A percentile compares a stretch with the other conserved stretches of the same genome.
Conservation (phyloP, 306 rosid genomes). For the Senna siamea region DNA sequence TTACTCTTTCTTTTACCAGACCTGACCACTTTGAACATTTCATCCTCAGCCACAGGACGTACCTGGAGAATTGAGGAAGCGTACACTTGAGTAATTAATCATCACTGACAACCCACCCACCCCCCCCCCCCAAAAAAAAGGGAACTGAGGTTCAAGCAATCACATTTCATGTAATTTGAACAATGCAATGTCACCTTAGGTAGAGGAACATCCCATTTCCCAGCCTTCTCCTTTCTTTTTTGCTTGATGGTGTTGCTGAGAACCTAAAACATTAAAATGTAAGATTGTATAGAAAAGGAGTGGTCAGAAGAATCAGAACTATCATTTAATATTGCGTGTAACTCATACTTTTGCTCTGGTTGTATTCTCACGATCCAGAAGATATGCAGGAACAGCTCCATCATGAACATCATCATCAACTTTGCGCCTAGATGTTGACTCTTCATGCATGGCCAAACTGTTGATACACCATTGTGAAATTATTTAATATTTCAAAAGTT, state of each 20-base stretch:
- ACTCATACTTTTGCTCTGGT: slow-evolving; percentile 72
- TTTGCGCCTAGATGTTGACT: slow-evolving; percentile 75
- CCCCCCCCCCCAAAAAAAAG: background rate
- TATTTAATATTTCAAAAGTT: slow-evolving; percentile 14
- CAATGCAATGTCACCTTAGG: slow-evolving; percentile 63
- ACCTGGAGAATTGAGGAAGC: slow-evolving; percentile 45
- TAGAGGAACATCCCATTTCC: slow-evolving; percentile 96
- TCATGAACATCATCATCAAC: slow-evolving; percentile 80
- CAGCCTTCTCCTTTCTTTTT: slow-evolving; percentile 93
- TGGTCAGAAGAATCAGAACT: background rate
- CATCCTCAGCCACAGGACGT: slow-evolving; percentile 80
- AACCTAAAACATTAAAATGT: slow-evolving; percentile 48
- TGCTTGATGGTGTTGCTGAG: slow-evolving; percentile 89
- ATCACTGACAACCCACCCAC: background rate
- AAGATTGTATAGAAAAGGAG: slow-evolving; percentile 18
- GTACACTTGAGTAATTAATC: slow-evolving; percentile 8
- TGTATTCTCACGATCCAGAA: slow-evolving; percentile 85
- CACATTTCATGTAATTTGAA: background rate
- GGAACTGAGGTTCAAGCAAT: background rate
- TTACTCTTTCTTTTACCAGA: slow-evolving; percentile 74
- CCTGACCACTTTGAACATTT: slow-evolving; percentile 75
- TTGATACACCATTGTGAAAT: slow-evolving; percentile 15
- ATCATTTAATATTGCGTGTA: background rate
- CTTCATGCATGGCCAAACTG: slow-evolving; percentile 87
- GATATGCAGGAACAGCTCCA: slow-evolving; percentile 81